Percentiles rank a stretch among this genome's conserved stretches.
phyloP scores from a whole-genome alignment of 495 filamentous ascomycete species.

The Friedmanniomyces simplex region DNA sequence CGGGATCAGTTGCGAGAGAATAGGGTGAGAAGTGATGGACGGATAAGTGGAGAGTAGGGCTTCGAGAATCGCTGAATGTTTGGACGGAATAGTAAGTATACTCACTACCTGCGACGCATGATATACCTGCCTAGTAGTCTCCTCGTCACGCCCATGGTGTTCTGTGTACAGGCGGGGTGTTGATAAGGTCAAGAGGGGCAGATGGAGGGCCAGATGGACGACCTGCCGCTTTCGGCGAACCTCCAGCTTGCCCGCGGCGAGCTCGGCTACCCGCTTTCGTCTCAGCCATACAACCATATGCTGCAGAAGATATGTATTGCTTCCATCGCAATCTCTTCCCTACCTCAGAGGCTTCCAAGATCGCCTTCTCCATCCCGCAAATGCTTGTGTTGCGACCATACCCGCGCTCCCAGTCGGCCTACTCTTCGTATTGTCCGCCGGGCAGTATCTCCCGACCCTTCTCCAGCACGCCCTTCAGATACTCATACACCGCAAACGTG shows the following conservation, averaged over 20 bases:
- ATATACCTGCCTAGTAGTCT: neutral
- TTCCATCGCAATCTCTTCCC: neutral
- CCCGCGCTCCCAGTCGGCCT: conserved; percentile 10
- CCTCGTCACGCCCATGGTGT: neutral
- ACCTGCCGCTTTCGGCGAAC: neutral
- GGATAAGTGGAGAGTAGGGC: neutral
- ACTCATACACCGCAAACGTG: conserved; percentile 97
- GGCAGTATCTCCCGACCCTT: conserved; percentile 54
- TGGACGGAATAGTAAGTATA: no score
- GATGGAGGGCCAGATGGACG: neutral
- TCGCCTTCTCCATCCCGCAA: no score
- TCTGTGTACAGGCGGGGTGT: neutral
- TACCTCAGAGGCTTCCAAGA: neutral
- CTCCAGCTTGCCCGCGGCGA: neutral
- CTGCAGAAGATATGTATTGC: neutral
- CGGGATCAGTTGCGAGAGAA: neutral
- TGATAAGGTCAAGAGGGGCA: conserved; percentile 5
- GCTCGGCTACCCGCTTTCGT: neutral
- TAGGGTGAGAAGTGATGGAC: neutral
- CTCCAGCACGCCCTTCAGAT: conserved; percentile 73
- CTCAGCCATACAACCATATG: neutral
- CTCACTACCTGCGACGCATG: neutral
- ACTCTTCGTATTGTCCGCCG: conserved; percentile 68
- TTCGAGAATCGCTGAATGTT: neutral
- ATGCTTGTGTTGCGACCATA: no score